Base-by-base conservation (phyloP, 345 rosid genomes). In the Erucastrum elatum region DNA sequence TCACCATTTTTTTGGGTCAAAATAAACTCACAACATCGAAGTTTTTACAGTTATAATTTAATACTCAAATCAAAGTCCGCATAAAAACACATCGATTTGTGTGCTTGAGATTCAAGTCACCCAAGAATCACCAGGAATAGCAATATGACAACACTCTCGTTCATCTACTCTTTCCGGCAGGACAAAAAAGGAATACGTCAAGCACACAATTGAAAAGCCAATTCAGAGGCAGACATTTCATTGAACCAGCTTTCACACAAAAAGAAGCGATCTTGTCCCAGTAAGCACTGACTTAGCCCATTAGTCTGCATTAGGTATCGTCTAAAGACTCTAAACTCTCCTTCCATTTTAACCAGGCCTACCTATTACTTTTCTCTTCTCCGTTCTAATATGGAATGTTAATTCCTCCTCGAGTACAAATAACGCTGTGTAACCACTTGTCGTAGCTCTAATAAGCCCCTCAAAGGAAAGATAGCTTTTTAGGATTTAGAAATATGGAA, bases 121-220 rank as follows among this genome's bases (percentile, higher is more conserved):
- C 25, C 17, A 58, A 30, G 51, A 41, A 12, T 56, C 68, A 72
- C 64, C 13, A 78, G 60, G 82, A 78, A 12, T 11, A 65, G 25
- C 72, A 27, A 39, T 13, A 72, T 13, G 37, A 41, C 5, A 64
- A 8, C 73, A 44, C n/a, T 66, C 39, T 72, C 77, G 44, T 78
- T 66, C 70, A 77, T 77, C 21, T 66, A 55, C 68, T 65, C 72
- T 4, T 77, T 0, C 61, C 41, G 15, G 30, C 61, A 37, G 4
- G n/a, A 4, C 3, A 1, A 26, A 7, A 34, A 39, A 8, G 8
- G 72, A 65, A 56, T 34, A 30, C 26, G 61, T 78, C 17, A 41
- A 64, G 44, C 76, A 70, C 66, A 34, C 66, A 51, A 71, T 49
- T 16, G 81, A 71, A 35, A 70, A 64, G 3, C 81, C 76, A 64